phyloP scores from a whole-genome alignment of 2,329 filamentous ascomycete species.

The Clarireedia hainanense region DNA sequence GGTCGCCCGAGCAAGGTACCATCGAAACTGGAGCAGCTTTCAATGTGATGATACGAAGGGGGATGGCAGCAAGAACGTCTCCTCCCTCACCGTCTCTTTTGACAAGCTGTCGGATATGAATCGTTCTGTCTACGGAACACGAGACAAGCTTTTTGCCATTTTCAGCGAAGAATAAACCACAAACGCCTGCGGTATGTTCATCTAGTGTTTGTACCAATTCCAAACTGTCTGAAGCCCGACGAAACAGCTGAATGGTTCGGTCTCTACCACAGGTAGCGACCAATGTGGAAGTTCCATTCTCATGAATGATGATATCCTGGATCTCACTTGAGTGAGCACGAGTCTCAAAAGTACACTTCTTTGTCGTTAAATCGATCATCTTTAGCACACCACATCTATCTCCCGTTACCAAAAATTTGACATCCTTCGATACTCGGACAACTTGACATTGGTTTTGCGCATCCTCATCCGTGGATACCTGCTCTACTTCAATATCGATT shows the following conservation, averaged over 20 bases:
- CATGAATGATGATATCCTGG: slow-evolving; percentile 68
- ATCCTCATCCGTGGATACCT: slow-evolving; percentile 43
- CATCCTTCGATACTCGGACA: slow-evolving; percentile 51
- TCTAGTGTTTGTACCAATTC: slow-evolving; percentile 83
- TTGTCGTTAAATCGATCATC: slow-evolving; percentile 54
- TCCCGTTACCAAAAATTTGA: slow-evolving; percentile 66
- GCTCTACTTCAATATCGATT: slow-evolving; percentile 63
- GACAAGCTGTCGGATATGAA: slow-evolving; percentile 74
- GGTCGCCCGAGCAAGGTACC: slow-evolving; percentile 55
- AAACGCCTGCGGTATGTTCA: slow-evolving; percentile 83
- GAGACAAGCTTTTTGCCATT: slow-evolving; percentile 66
- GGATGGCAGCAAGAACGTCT: slow-evolving; percentile 66
- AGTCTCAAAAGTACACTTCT: slow-evolving; percentile 57
- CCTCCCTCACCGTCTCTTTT: slow-evolving; percentile 54
- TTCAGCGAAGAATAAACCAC: slow-evolving; percentile 66
- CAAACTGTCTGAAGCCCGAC: slow-evolving; percentile 48
- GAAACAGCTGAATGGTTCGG: slow-evolving; percentile 88
- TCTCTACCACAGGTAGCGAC: slow-evolving; percentile 82
- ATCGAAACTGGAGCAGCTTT: slow-evolving; percentile 86
- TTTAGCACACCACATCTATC: slow-evolving; percentile 80
- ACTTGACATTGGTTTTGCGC: slow-evolving; percentile 51
- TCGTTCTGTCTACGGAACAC: slow-evolving; percentile 78
- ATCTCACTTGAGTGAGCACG: slow-evolving; percentile 86
- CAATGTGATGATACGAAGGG: slow-evolving; percentile 68
- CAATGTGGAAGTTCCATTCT: slow-evolving; percentile 52